Evolutionary conservation across 192 early-diverging fungal genomes (phyloP).

Genomic region (Borealophlyctis nickersoniae): DNA sequence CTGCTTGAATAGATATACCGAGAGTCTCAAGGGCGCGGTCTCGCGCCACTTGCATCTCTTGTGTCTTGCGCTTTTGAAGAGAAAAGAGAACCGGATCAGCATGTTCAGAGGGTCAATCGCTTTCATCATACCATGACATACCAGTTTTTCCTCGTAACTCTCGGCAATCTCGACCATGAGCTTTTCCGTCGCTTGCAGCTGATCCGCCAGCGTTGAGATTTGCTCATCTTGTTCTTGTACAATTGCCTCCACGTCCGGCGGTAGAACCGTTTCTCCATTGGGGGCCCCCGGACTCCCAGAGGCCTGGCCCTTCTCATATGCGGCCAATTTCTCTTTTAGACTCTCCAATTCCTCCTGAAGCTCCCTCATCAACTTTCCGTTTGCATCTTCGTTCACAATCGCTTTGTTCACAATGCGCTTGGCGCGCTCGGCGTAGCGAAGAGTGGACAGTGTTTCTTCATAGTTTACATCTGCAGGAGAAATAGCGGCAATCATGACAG

Average conservation of each 20-base stretch:
- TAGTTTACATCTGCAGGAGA: constrained; percentile 36
- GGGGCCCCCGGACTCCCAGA: constrained; percentile 8
- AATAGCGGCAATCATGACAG: constrained; percentile 54
- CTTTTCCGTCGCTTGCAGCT: constrained; percentile 81
- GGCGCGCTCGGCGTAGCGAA: constrained; percentile 88
- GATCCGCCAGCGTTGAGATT: constrained; percentile 62
- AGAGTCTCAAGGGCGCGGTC: constrained; percentile 74
- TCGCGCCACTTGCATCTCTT: constrained; percentile 68
- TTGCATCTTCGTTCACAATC: constrained; percentile 82
- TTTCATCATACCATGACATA: constrained; percentile 8
- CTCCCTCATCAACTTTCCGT: constrained; percentile 67
- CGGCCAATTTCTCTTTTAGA: constrained; percentile 56
- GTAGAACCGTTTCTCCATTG: background rate
- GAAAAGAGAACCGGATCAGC: background rate
- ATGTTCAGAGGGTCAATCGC: background rate
- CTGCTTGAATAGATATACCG: constrained; percentile 70
- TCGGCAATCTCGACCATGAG: constrained; percentile 78
- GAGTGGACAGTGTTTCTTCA: constrained; percentile 60
- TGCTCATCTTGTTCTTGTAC: background rate
- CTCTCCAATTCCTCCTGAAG: constrained; percentile 75
- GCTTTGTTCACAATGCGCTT: constrained; percentile 90
- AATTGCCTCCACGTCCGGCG: background rate
- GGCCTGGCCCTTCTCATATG: constrained; percentile 21
- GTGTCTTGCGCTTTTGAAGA: constrained; percentile 45
- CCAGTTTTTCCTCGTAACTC: constrained; percentile 80